Conservation (phyloP, 441 rosid genomes). For the Macaranga tanarius region DNA sequence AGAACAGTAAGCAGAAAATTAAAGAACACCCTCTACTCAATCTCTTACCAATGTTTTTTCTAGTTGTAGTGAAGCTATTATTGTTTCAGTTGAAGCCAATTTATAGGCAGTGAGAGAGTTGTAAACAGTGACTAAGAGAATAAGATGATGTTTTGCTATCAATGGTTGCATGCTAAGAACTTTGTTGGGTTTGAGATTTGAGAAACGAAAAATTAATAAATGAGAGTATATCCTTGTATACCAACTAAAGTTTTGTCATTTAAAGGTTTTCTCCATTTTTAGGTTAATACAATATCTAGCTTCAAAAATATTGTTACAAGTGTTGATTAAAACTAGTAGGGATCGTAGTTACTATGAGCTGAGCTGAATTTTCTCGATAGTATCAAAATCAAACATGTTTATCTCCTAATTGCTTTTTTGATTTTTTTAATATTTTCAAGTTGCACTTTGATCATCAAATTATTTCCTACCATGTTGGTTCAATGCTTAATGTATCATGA, state of each 20-base stretch:
- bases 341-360: slow-evolving; percentile 6
- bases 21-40: no score
- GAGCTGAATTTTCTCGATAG: not conserved
- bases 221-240: slow-evolving; percentile 7
- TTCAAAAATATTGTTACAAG: slow-evolving; percentile 15
- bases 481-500: no score
- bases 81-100: not conserved
- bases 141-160: not conserved
- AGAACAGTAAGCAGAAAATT: no score
- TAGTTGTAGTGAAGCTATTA: not conserved
- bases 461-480: no score
- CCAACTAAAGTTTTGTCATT: slow-evolving; percentile 23
- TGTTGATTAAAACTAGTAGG: not conserved
- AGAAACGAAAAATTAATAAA: slow-evolving; percentile 20
- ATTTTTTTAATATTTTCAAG: no score
- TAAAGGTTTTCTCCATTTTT: slow-evolving; percentile 19
- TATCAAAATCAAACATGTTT: not conserved
- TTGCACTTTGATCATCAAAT: not conserved
- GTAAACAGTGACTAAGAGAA: slow-evolving; percentile 6
- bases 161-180: slow-evolving; percentile 12
- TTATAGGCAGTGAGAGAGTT: slow-evolving; percentile 14
- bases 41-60: not conserved
- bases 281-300: slow-evolving; percentile 16
- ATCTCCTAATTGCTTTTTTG: not conserved
- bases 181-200: slow-evolving; percentile 17